Conservation (phyloP, 805 yeast genomes). For the Saccharomycopsis sp. region DNA sequence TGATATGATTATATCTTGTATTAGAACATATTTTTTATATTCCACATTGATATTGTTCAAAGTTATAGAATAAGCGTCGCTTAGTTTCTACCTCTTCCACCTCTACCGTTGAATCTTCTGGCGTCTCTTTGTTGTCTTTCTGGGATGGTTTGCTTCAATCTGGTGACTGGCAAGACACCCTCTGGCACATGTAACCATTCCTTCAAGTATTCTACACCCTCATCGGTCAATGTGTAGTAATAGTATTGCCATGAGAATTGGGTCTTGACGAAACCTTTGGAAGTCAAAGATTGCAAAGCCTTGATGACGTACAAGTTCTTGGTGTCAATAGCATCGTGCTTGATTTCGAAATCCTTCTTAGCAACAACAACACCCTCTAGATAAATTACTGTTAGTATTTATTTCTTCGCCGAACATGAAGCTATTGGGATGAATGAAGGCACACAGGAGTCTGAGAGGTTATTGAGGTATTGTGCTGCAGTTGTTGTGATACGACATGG, state of each 20-base stretch:
- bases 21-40: no score
- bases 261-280: constrained; percentile 98
- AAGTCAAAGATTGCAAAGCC: constrained; percentile 98
- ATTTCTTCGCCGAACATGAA: no score
- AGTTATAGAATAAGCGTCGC: no score
- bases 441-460: no score
- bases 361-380: constrained; percentile 99
- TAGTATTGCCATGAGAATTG: constrained; percentile 99
- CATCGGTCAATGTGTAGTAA: constrained; percentile 99
- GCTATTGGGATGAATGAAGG: no score
- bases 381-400: constrained; percentile 25
- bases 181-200: constrained; percentile 98
- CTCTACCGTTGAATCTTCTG: constrained; percentile 52
- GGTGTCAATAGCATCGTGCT: constrained; percentile 98
- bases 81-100: constrained; percentile 40
- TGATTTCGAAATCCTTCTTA: constrained; percentile 96
- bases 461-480: no score
- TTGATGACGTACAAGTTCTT: constrained; percentile 96
- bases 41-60: no score
- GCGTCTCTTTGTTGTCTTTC: constrained; percentile 60
- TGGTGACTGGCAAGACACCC: constrained; percentile 97
- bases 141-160: constrained; percentile 91
- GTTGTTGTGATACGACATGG: no score
- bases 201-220: constrained; percentile 98
- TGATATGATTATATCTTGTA: no score